Base-by-base conservation (phyloP, 2,329 filamentous ascomycete genomes). In the Penicillium capsulatum region DNA sequence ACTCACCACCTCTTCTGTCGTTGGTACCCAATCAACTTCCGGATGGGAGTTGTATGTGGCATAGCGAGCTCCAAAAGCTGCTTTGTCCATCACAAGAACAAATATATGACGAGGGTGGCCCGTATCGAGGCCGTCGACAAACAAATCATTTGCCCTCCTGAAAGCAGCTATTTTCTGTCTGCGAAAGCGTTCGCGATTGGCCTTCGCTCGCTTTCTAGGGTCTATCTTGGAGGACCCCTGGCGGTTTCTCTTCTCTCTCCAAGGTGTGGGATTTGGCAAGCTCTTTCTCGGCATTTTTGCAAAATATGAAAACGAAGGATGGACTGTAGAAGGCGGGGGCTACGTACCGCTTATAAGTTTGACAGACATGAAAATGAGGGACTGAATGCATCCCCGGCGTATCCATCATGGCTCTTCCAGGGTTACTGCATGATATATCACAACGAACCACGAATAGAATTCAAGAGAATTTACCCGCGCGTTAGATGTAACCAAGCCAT, bases 41-140 rank as follows among this genome's bases (percentile, higher is more conserved):
- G 28, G 36, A 30, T 38, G 15, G 13, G 36, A 38, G 19, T 38
- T 30, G 10, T 38, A 38, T 31, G 22, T 38, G 7, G 36, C 13
- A 27, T 38, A 38, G 11, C 20, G 36, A 27, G 20, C 28, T 19
- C 22, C 10, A n/a, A 31, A 15, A 26, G 17, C 28, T 32, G 16
- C 19, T 16, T 22, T 38, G 19, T 24, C 20, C 22, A 38, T 32
- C n/a, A 38, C 29, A 9, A 38, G 9, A 17, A 38, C 29, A 32
- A 31, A 38, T 15, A 38, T 24, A 16, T 30, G 22, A 26, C 29
- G 29, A 16, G 30, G 19, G 31, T 17, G 20, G 4, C 36, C 29
- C 2, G 17, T 38, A 27, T 38, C 36, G 3, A 38, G 14, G 7
- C 36, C 29, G 13, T 38, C 29, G 15, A 38, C 14, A 32, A 27